phyloP scores from a whole-genome alignment of 2,329 filamentous ascomycete species.

The Penicillium digitatum region DNA sequence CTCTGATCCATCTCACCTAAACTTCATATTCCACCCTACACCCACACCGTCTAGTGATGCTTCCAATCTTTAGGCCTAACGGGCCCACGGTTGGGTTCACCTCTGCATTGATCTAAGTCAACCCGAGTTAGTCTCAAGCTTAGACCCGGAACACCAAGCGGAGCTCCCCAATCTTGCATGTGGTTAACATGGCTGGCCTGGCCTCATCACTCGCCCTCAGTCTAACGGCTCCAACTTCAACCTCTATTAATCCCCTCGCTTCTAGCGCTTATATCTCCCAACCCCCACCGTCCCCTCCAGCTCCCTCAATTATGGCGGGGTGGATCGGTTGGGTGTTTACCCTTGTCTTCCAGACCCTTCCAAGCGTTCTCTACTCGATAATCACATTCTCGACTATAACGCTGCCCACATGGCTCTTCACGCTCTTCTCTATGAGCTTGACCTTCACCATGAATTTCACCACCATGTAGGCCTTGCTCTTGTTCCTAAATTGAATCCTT shows the following conservation, averaged over 20 bases:
- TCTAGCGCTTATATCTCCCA: constrained; percentile 16
- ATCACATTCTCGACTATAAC: constrained; percentile 85
- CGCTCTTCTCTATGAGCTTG: constrained; percentile 82
- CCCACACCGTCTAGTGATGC: constrained; percentile 1
- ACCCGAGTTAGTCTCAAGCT: background rate
- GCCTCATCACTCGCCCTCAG: constrained; percentile 20
- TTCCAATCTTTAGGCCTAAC: background rate
- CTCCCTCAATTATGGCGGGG: constrained; percentile 40
- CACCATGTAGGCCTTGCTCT: constrained; percentile 64
- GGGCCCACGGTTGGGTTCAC: constrained; percentile 2
- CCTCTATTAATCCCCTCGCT: constrained; percentile 6
- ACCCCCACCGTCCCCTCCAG: constrained; percentile 29
- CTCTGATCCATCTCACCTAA: background rate
- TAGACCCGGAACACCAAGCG: constrained; percentile 11
- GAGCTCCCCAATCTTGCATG: constrained; percentile 11
- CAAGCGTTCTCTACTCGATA: constrained; percentile 66
- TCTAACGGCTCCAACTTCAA: constrained; percentile 20
- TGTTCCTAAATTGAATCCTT: background rate
- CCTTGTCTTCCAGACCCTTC: constrained; percentile 52
- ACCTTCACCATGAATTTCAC: constrained; percentile 99
- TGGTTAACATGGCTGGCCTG: constrained; percentile 14
- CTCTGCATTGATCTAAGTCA: constrained; percentile 3
- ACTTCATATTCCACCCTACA: background rate
- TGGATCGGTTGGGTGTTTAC: constrained; percentile 49
- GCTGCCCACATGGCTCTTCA: constrained; percentile 82